Conservation (phyloP, 2,329 filamentous ascomycete species). For the Trichoderma sp. region DNA sequence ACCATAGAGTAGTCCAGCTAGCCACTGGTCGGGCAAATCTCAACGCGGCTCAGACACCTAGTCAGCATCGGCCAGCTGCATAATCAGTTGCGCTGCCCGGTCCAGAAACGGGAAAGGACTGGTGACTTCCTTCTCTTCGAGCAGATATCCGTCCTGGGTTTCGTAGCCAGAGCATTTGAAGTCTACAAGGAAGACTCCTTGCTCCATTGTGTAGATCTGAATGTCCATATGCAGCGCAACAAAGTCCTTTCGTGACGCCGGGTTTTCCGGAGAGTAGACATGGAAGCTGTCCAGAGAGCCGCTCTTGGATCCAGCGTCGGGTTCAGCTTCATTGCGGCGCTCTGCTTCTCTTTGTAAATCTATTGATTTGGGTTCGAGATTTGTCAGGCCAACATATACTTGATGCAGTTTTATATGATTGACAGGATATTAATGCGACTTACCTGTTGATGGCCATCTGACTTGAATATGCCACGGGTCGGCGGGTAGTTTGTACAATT, state of each 20-base stretch:
- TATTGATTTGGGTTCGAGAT: neutral
- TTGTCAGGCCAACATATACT: conserved; percentile 7
- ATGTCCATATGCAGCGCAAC: conserved; percentile 96
- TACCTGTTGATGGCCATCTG: conserved; percentile 81
- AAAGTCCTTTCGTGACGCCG: conserved; percentile 56
- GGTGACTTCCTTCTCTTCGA: conserved; percentile 92
- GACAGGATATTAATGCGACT: conserved; percentile 41
- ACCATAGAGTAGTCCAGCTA: neutral
- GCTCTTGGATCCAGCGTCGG: conserved; percentile 26
- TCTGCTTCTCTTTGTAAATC: conserved; percentile 16
- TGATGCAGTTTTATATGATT: neutral
- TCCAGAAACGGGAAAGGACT: conserved; percentile 96
- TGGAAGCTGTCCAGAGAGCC: conserved; percentile 43
- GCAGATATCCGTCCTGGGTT: conserved; percentile 67
- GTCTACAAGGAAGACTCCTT: conserved; percentile 90
- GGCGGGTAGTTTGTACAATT: conserved; percentile 81
- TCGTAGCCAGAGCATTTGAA: conserved; percentile 99
- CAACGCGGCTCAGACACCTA: conserved; percentile 34
- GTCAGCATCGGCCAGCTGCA: conserved; percentile 85
- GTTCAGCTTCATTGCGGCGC: conserved; percentile 23
- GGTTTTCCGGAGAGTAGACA: conserved; percentile 43
- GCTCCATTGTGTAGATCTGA: conserved; percentile 92
- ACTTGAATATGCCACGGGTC: conserved; percentile 95
- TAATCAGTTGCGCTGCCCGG: conserved; percentile 87
- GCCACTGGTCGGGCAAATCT: neutral